These are phyloP conservation scores for Mimosa bimucronata DNA, from an alignment of 306 rosid genomes.

Conservation along the genomic window DNA sequence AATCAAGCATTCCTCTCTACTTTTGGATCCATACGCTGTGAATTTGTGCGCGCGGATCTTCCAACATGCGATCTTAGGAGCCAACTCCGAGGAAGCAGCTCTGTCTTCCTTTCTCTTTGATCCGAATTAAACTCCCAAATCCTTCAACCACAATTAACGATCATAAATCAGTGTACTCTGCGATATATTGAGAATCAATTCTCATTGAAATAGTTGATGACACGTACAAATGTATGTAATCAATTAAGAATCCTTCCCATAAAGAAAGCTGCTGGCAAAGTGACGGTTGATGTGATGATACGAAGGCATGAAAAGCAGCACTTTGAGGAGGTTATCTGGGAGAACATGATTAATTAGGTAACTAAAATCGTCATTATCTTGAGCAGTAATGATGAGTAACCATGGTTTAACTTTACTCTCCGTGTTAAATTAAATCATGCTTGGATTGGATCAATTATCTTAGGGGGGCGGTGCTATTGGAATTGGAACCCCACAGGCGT, in stretches of 20 bases:
- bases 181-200: neutral
- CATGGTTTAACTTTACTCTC: neutral
- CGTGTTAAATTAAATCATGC: neutral
- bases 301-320: neutral
- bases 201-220: neutral
- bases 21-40: conserved; percentile 32
- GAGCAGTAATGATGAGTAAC: neutral
- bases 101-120: neutral
- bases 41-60: conserved; percentile 37
- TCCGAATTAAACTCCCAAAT: neutral
- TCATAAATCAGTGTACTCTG: too few relatives aligned
- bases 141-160: neutral
- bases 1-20: conserved; percentile 27
- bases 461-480: neutral
- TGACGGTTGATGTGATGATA: neutral
- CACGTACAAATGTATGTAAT: neutral
- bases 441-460: neutral
- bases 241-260: neutral
- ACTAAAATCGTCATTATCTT: conserved; percentile 7
- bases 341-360: neutral
- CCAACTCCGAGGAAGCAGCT: conserved; percentile 31
- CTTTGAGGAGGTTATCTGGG: neutral
- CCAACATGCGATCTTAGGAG: conserved; percentile 43
- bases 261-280: neutral
- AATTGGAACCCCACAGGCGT: conserved; percentile 9